Percentiles rank a stretch among this genome's conserved stretches.
phyloP scores from a whole-genome alignment of 257 asterid genomes.

The Prunella vulgaris region DNA sequence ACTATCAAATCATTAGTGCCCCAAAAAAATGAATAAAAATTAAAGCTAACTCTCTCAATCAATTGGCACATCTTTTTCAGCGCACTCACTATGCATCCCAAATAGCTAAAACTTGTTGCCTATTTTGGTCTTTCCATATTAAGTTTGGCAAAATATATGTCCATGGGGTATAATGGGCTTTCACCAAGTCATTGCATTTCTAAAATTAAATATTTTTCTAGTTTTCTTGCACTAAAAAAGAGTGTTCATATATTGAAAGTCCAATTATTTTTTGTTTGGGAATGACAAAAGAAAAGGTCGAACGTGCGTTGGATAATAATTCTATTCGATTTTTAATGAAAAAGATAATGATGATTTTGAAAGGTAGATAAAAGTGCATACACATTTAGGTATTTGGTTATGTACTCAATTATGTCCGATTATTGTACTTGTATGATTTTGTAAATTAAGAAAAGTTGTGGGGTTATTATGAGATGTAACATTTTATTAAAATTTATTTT shows the following conservation, averaged over 20 bases:
- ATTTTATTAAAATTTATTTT: no score
- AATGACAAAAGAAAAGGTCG: not conserved
- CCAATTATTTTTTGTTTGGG: not conserved
- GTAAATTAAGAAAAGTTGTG: no score
- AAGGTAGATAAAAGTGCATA: not conserved
- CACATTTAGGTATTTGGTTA: not conserved
- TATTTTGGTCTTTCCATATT: not conserved
- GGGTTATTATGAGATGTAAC: no score
- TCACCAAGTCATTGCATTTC: constrained; percentile 8
- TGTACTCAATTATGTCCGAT: not conserved
- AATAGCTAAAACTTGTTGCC: not conserved
- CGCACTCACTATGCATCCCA: constrained; percentile 14
- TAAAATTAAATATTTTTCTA: not conserved
- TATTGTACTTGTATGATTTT: not conserved
- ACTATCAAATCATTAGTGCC: constrained; percentile 1
- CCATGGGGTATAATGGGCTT: not conserved
- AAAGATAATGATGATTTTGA: not conserved
- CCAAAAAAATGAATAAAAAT: not conserved
- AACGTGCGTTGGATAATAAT: not conserved
- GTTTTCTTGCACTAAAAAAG: not conserved
- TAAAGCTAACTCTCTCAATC: not conserved
- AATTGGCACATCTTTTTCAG: not conserved
- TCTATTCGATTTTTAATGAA: not conserved
- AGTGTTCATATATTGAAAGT: not conserved
- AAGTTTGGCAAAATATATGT: not conserved